These are phyloP conservation scores for Diversispora eburnea DNA, from an alignment of 192 early-diverging fungal species.

Conservation along the genomic window DNA sequence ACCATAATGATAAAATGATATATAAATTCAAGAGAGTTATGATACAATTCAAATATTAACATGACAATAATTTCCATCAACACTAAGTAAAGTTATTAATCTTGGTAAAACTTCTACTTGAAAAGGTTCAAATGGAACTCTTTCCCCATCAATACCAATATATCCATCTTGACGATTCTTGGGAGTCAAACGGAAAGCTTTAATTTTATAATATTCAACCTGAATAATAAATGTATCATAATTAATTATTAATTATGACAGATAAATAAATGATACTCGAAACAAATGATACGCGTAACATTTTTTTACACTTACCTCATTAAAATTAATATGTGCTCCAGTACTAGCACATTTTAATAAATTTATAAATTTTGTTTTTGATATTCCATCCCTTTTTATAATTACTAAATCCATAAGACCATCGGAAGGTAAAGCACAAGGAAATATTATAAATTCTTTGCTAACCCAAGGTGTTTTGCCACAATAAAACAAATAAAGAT, in stretches of 20 bases:
- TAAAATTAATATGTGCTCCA: constrained; percentile 42
- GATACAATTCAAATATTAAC: not conserved
- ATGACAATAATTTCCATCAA: constrained; percentile 38
- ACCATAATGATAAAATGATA: no score
- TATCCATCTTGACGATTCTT: constrained; percentile 33
- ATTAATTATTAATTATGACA: not conserved
- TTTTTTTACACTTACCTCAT: constrained; percentile 37
- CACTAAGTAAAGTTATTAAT: constrained; percentile 41
- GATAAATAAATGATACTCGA: not conserved
- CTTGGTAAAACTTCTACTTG: constrained; percentile 55
- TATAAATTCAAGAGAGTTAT: no score
- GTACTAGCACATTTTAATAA: constrained; percentile 44
- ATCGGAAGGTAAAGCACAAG: constrained; percentile 51
- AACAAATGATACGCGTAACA: not conserved
- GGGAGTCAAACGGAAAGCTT: constrained; percentile 53
- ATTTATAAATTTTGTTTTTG: constrained; percentile 32
- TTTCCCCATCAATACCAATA: constrained; percentile 57
- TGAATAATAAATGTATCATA: not conserved
- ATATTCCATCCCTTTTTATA: constrained; percentile 31
- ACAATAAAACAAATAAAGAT: constrained; percentile 40
- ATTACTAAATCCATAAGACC: constrained; percentile 50
- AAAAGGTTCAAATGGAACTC: constrained; percentile 47
- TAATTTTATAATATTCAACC: constrained; percentile 58
- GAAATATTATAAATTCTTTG: constrained; percentile 43
- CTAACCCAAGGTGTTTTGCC: constrained; percentile 51